Percentiles rank a stretch among this genome's conserved stretches.
Conservation (phyloP, 148 eudicot genomes). For the Vaccinium vitisidaea region DNA sequence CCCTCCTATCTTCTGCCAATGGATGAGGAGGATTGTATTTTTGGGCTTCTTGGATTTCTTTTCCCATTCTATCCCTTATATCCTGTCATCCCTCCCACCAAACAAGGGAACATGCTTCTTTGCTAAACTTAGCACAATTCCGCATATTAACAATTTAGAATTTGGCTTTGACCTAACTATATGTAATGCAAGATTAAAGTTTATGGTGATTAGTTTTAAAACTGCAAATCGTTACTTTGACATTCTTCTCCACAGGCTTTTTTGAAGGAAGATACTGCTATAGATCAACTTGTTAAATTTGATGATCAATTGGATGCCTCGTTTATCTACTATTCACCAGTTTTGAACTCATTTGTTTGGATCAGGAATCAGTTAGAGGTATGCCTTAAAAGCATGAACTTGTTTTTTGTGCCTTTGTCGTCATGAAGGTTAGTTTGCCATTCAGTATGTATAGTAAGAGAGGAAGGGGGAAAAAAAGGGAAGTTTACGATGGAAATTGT, state of each 20-base stretch:
- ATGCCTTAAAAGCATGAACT: constrained; percentile 83
- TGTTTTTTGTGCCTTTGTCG: constrained; percentile 42
- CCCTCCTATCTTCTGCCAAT: not conserved
- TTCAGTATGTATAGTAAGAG: constrained; percentile 25
- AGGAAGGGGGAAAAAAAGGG: constrained; percentile 10
- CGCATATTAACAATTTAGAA: constrained; percentile 11
- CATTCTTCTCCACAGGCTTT: constrained; percentile 84
- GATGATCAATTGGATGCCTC: constrained; percentile 92
- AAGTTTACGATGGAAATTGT: constrained; percentile 5
- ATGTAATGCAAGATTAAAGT: constrained; percentile 27
- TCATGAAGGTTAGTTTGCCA: constrained; percentile 63
- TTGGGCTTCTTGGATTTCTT: not conserved
- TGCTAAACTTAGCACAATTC: not conserved
- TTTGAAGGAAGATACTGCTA: constrained; percentile 93
- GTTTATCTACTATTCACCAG: constrained; percentile 90
- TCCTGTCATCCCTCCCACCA: not conserved
- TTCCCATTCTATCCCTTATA: not conserved
- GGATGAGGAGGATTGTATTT: not conserved
- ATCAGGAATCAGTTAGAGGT: constrained; percentile 95
- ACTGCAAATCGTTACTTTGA: constrained; percentile 81
- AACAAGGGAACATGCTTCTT: not conserved
- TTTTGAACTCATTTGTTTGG: constrained; percentile 92
- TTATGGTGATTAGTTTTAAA: constrained; percentile 58
- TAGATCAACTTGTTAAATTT: constrained; percentile 81
- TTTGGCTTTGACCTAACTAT: constrained; percentile 21